Evolutionary conservation across 2,329 filamentous ascomycete genomes (phyloP).

Genomic region (Diplocarpon mali): DNA sequence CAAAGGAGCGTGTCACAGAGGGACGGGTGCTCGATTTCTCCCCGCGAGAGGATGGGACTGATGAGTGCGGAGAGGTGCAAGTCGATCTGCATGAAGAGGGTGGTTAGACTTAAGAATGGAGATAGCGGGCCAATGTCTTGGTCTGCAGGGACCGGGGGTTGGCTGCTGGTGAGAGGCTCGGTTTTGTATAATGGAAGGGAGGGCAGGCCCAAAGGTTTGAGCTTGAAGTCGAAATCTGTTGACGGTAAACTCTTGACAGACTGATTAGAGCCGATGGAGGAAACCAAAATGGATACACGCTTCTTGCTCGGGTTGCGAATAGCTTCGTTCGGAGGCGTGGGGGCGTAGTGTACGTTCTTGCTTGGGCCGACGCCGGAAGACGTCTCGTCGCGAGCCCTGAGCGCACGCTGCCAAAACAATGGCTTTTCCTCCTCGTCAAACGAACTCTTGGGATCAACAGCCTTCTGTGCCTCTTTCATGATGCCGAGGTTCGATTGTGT

Average conservation of each 20-base stretch:
- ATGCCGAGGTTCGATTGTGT: too few species aligned
- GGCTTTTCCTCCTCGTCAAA: background rate
- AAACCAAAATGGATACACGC: background rate
- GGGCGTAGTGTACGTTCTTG: background rate
- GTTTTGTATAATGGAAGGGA: background rate
- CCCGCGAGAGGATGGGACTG: conserved; percentile 2
- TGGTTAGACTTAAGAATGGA: conserved; percentile 7
- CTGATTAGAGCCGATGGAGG: too few species aligned
- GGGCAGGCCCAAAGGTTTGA: too few species aligned
- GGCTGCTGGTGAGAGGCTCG: background rate
- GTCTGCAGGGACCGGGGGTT: background rate
- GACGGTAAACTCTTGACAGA: background rate
- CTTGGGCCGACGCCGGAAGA: background rate
- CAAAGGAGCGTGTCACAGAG: conserved; percentile 36
- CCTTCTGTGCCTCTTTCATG: too few species aligned
- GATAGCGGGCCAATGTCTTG: background rate
- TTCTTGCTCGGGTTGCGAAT: background rate
- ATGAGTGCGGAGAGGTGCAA: conserved; percentile 1
- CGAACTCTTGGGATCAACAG: too few species aligned
- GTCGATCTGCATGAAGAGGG: conserved; percentile 8
- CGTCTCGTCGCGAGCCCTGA: background rate
- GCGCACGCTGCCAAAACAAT: background rate
- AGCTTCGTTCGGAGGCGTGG: background rate
- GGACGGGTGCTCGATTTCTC: conserved; percentile 1
- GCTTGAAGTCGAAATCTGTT: background rate